Percentiles rank a stretch among this genome's conserved stretches.
Conservation (phyloP, 345 rosid genomes). For the Euphorbia tirucalli region DNA sequence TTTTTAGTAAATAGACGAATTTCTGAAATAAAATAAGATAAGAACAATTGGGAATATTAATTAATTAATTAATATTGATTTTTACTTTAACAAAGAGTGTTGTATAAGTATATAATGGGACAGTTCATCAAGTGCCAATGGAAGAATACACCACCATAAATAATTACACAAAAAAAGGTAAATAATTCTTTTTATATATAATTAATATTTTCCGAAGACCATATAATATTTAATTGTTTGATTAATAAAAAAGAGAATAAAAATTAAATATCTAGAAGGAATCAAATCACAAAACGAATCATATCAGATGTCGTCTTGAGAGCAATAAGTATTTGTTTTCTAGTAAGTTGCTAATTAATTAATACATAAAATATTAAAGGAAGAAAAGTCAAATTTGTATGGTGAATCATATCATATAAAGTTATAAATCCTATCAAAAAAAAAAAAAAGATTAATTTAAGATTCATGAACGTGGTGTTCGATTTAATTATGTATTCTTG, state of each 20-base stretch:
- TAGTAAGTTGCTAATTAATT: background rate
- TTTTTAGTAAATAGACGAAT: too few species aligned
- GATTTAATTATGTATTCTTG: background rate
- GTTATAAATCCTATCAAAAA: background rate
- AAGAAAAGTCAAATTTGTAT: slow-evolving; percentile 18
- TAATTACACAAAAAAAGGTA: background rate
- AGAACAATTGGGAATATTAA: too few species aligned
- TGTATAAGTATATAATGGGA: background rate
- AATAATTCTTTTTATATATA: too few species aligned
- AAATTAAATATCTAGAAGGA: background rate
- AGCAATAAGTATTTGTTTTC: background rate
- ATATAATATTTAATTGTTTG: background rate
- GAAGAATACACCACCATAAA: too few species aligned
- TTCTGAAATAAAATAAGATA: too few species aligned
- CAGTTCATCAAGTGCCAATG: too few species aligned
- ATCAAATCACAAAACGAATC: slow-evolving; percentile 10
- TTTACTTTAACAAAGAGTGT: too few species aligned
- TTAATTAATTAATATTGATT: too few species aligned
- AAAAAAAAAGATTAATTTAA: background rate
- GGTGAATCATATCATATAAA: background rate
- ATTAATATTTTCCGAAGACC: background rate
- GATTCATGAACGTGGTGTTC: slow-evolving; percentile 9
- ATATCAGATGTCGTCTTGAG: background rate
- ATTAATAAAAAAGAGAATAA: background rate
- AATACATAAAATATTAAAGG: background rate